phyloP scores from a whole-genome alignment of 176 grass and related monocot species.

The Carex cristatella region DNA sequence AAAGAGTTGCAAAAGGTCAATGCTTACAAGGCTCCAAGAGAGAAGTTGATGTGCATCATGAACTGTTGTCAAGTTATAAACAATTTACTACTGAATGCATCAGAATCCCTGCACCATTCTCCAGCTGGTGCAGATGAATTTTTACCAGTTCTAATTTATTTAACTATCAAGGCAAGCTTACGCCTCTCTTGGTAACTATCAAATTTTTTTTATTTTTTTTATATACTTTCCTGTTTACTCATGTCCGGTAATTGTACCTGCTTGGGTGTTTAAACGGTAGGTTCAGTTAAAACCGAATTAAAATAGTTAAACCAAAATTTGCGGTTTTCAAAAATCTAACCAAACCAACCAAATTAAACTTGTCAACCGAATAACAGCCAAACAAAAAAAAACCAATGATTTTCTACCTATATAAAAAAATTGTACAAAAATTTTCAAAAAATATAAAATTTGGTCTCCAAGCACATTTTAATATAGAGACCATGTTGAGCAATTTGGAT shows the following conservation, averaged over 20 bases:
- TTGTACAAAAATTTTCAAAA: no score
- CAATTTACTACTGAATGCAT: slow-evolving; percentile 77
- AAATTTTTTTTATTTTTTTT: slow-evolving; percentile 4
- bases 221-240: not conserved
- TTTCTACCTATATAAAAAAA: no score
- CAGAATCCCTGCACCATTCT: slow-evolving; percentile 54
- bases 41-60: slow-evolving; percentile 85
- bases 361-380: no score
- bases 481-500: no score
- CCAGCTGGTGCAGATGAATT: slow-evolving; percentile 89
- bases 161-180: slow-evolving; percentile 83
- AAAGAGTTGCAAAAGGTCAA: slow-evolving; percentile 97
- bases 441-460: no score
- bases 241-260: not conserved
- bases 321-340: no score
- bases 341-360: no score
- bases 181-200: slow-evolving; percentile 12
- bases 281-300: no score
- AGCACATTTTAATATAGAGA: no score
- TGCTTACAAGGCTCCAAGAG: slow-evolving; percentile 66
- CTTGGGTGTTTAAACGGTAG: no score
- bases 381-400: no score
- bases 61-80: slow-evolving; percentile 93
- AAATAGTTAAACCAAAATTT: no score
- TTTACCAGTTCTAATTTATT: slow-evolving; percentile 88